Evolutionary conservation across 345 rosid genomes (phyloP), one percentile per base, ranked within the genome.

Genomic region (Dovyalis caffra): DNA sequence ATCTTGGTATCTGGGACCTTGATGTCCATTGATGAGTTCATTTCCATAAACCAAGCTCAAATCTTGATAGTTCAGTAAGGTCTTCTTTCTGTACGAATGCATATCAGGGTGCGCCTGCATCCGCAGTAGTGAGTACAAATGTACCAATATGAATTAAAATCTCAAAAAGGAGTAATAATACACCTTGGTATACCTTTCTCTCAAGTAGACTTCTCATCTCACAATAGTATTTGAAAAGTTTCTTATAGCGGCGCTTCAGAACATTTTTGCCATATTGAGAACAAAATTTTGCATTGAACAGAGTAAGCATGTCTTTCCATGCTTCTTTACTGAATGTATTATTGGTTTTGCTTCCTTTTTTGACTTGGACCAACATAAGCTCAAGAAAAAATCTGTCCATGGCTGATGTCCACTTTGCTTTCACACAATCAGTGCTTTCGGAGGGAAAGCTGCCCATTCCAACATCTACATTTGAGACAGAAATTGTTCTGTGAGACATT

Each of bases 351-450:
- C 80, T 78, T 43, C 82, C 85, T 74, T 80, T 83, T 38, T 63
- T 80, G 31, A 85, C 47, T 76, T 85, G 78, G 32, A 74, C 85
- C 82, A 87, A 47, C 88, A 87, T 82, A 72, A 82, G 82, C 80
- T 85, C 82, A 76, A 87, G 35, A 56, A 87, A 83, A 72, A 78
- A 80, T 37, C 32, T 79, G 64, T 85, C 88, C 88, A 85, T 83
- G 61, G 60, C 79, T 3, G 33, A 51, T 8, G 84, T 83, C 87
- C 87, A 87, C 25, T 79, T 82, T 33, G 66, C 35, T 76, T 74
- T 83, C 14, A 63, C 60, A 70, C 49, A 77, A 70, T 83, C 85
- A 31, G 32, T 49, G 69, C 67, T 77, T 66, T 73, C 81, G 15
- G 69, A 72, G 40, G 72, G 53, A 79, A 73, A 9, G 35, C 69